Base-by-base conservation (phyloP, 140 eudicot genomes). In the Stevia rebaudiana region DNA sequence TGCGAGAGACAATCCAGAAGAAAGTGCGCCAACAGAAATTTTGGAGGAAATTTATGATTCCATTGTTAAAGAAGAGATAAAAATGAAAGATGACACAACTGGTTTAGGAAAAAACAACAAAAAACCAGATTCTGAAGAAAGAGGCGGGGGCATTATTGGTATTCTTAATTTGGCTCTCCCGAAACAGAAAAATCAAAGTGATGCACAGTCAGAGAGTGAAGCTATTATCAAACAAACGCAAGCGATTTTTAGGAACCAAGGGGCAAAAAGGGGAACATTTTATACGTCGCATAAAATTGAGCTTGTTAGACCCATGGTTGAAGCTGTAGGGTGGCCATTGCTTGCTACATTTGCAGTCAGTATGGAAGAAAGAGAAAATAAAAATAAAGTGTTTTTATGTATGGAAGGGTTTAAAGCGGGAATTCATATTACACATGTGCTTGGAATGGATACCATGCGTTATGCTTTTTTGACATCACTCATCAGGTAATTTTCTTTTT, bases 361-460 rank as follows among this genome's bases (percentile, higher is more conserved):
- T 28, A 87, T 87, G 98, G 98, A 86, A 79, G 98, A 91, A 79
- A 78, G 88, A 67, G 98, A 91, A 43, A 91, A 88, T 77, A 91
- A 87, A 51, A 70, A 88, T 3, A 81, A 92, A 78, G 83, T 91
- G 58, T 50, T 59, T 25, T 78, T 83, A 17, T 91, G 98, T 61
- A 87, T 91, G 98, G 98, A 91, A 74, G 98, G 98, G 46, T 91
- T 87, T 56, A 91, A 78, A 79, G 92, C 94, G 1, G 98, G 98
- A 55, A 88, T 92, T 79, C 98, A 87, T 79, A 83, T 92, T 31
- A 85, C 98, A 22, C 89, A 88, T 75, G 89, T 87, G 65, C 91
- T 92, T 57, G 89, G 94, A 69, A 92, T 92, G 98, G 98, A 92
- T 72, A 92, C 98, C 48, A 92, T 92, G 98, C 98, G 98, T 58